phyloP scores from a whole-genome alignment of 2,329 filamentous ascomycete species.

The Sclerotinia trifoliorum region DNA sequence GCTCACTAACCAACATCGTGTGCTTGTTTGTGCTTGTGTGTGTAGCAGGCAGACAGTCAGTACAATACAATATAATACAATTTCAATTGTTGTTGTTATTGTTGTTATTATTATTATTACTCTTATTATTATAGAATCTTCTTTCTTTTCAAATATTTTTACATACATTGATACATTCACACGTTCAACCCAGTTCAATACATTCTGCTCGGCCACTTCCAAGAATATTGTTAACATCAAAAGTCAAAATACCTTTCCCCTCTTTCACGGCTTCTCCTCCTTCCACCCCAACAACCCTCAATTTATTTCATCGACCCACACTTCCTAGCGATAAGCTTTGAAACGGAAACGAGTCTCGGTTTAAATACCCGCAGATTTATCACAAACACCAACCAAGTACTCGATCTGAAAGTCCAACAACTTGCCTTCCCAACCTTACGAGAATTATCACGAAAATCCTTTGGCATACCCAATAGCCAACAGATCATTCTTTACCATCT shows the following conservation, averaged over 20 bases:
- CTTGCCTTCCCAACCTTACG: not conserved
- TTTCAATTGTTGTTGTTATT: too few species aligned
- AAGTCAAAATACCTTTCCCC: not conserved
- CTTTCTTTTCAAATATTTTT: too few species aligned
- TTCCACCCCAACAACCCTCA: not conserved
- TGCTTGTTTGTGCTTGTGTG: too few species aligned
- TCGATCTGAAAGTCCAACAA: slow-evolving; percentile 1
- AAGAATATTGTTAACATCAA: not conserved
- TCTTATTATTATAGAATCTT: too few species aligned
- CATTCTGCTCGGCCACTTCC: not conserved
- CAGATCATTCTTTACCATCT: not conserved
- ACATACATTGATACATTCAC: too few species aligned
- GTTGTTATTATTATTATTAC: too few species aligned
- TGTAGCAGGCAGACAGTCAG: too few species aligned
- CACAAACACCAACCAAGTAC: slow-evolving; percentile 11
- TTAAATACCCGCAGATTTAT: slow-evolving; percentile 20
- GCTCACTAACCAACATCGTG: not conserved
- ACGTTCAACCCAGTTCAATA: not conserved
- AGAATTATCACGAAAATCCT: not conserved
- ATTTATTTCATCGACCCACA: slow-evolving; percentile 19
- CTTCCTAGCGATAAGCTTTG: slow-evolving; percentile 20
- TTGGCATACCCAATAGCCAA: not conserved
- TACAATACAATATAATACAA: too few species aligned
- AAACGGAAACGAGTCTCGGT: slow-evolving; percentile 23
- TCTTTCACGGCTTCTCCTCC: not conserved